Evolutionary conservation across 768 basidiomycete species (phyloP), one percentile per base, ranked within the genome.

Genomic region (Phaffia australis): DNA sequence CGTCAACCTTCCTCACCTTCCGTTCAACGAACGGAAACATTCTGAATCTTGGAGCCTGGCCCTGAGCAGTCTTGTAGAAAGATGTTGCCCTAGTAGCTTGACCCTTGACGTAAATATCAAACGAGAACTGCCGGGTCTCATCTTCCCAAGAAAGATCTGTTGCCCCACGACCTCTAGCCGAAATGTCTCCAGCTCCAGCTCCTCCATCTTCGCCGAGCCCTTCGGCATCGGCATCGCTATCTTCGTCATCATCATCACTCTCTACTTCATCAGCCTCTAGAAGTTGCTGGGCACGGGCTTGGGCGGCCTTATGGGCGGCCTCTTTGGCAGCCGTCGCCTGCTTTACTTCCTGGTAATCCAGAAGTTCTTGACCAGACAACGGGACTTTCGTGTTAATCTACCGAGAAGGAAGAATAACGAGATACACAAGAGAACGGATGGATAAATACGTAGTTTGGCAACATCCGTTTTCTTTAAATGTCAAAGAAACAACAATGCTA

Each of bases 1-100:
- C 89, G 74, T 99, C 95, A 25, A 98, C 88, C 70, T 88, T 82
- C 70, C 90, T 80, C 73, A 74, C 75, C 64, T 87, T 89, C 77
- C 89, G 87, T 78, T 98, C 94, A 32, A 94, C 84, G 70, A 90
- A 92, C 0, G 95, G 95, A 78, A 97, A 98, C 92, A 97, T 97
- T 70, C 94, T 82, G 76, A 88, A 98, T 61, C 95, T 80, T 70
- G 71, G 70, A 49, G 74, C 71, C 69, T 73, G 52, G 46, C 58
- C 27, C 58, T 23, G 56, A 9, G 54, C 70, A 48, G 79, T 86
- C 75, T 90, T 91, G 81, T 92, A 94, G 78, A 91, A 92, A 1
- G 86, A 85, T 0, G 84, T 87, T 29, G 71, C 80, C 70, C 88
- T 87, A 30, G 87, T 85, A 56, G 92, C 88, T 69, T 94, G 91